Conservation (phyloP, 1,284 basidiomycete genomes). For the Sanguinoderma infundibulare region DNA sequence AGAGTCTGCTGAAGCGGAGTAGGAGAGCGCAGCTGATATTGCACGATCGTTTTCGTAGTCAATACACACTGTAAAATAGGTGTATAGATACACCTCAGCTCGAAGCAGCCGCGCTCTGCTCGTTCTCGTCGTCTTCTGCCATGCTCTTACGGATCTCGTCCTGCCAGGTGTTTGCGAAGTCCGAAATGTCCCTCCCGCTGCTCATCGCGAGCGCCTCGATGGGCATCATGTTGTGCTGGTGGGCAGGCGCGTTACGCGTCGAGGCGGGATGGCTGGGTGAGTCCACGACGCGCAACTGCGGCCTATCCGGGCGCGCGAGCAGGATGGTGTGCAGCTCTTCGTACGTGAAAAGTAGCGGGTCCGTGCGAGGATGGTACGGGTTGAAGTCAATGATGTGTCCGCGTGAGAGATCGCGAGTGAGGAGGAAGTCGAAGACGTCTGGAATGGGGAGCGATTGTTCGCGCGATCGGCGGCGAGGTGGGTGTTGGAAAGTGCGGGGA, state of each 20-base stretch:
- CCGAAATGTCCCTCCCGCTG: constrained; percentile 70
- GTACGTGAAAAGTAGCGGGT: constrained; percentile 86
- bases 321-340: constrained; percentile 67
- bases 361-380: constrained; percentile 85
- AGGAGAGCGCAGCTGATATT: neutral
- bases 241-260: constrained; percentile 67
- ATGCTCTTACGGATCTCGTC: constrained; percentile 51
- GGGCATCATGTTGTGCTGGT: constrained; percentile 93
- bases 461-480: neutral
- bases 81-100: neutral
- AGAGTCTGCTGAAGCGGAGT: constrained; percentile 42
- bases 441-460: constrained; percentile 1
- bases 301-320: constrained; percentile 32
- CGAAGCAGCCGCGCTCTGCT: neutral
- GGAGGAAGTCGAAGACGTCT: constrained; percentile 89
- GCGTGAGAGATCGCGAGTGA: constrained; percentile 77
- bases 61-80: neutral
- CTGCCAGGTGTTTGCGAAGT: constrained; percentile 75
- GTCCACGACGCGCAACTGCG: constrained; percentile 73
- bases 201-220: constrained; percentile 85
- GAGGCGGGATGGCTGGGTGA: constrained; percentile 72
- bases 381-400: constrained; percentile 92
- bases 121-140: constrained; percentile 36
- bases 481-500: neutral
- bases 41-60: neutral